Evolutionary conservation across 129 eudicot species (phyloP).

Genomic region (Mikania micrantha): DNA sequence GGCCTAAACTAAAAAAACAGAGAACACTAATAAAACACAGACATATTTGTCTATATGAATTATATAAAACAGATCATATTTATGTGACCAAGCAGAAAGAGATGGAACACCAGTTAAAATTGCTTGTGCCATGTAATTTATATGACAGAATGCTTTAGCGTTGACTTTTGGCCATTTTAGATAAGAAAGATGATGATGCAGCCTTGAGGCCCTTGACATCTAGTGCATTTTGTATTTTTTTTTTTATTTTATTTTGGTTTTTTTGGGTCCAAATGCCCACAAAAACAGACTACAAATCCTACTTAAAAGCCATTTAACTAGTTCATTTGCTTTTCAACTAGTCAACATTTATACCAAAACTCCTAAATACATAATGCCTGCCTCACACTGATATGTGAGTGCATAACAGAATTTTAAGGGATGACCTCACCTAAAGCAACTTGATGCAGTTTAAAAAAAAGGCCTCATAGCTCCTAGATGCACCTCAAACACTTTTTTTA

Average conservation of each 20-base stretch:
- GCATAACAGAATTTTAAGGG: not conserved
- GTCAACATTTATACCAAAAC: not conserved
- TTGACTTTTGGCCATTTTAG: not conserved
- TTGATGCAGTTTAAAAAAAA: not conserved
- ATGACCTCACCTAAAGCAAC: not conserved
- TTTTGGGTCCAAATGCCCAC: not conserved
- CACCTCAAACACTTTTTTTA: not conserved
- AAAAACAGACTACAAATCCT: not conserved
- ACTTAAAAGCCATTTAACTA: not conserved
- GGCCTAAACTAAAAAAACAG: not conserved
- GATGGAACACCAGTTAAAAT: not conserved
- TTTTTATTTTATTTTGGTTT: not conserved
- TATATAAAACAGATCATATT: not conserved
- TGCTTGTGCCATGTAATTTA: not conserved
- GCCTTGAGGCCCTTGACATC: not conserved
- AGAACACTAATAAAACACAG: not conserved
- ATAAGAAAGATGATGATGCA: not conserved
- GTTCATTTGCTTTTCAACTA: not conserved
- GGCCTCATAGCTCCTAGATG: not conserved
- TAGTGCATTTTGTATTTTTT: not conserved
- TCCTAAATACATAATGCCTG: not conserved
- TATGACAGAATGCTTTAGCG: not conserved
- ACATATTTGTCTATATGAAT: not conserved
- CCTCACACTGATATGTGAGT: not conserved
- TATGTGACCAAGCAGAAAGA: not conserved